Conservation (phyloP, 495 filamentous ascomycete genomes). For the Parmelia sp. region DNA sequence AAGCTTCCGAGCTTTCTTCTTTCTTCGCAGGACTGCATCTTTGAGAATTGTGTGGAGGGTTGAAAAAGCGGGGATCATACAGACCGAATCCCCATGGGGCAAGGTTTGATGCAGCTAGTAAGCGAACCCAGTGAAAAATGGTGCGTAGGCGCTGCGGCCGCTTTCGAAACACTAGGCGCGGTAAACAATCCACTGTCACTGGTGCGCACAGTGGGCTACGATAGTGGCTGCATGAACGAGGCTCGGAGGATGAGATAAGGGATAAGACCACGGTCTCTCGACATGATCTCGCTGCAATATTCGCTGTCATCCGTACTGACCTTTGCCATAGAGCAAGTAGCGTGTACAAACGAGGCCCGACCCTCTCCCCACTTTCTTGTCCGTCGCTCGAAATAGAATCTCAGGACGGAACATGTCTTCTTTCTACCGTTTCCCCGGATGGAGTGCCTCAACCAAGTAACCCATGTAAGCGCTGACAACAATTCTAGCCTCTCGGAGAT, state of each 20-base stretch:
- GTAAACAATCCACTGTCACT: not conserved
- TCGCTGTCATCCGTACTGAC: not conserved
- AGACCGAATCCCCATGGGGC: not conserved
- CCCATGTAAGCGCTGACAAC: not conserved
- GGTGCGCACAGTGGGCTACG: not conserved
- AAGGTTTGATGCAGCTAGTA: not conserved
- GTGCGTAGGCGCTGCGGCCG: not conserved
- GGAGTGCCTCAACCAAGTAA: not conserved
- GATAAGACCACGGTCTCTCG: not conserved
- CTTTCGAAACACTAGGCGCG: not conserved
- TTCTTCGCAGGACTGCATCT: too few relatives aligned
- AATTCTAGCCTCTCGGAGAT: not conserved
- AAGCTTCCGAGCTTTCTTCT: too few relatives aligned
- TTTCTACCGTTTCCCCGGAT: not conserved
- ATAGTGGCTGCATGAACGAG: not conserved
- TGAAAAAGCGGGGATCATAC: too few relatives aligned
- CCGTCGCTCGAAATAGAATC: not conserved
- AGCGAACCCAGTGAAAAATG: not conserved
- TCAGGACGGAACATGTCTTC: not conserved
- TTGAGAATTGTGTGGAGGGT: too few relatives aligned
- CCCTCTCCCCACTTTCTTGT: not conserved
- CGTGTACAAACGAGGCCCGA: not conserved
- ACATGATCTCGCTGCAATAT: not conserved
- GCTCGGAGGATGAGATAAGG: not conserved
- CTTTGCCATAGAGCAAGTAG: not conserved